Percentiles rank a stretch among this genome's conserved stretches.
Evolutionary conservation across 164 flowering plant species (phyloP).

Genomic region (Hamamelis virginiana): DNA sequence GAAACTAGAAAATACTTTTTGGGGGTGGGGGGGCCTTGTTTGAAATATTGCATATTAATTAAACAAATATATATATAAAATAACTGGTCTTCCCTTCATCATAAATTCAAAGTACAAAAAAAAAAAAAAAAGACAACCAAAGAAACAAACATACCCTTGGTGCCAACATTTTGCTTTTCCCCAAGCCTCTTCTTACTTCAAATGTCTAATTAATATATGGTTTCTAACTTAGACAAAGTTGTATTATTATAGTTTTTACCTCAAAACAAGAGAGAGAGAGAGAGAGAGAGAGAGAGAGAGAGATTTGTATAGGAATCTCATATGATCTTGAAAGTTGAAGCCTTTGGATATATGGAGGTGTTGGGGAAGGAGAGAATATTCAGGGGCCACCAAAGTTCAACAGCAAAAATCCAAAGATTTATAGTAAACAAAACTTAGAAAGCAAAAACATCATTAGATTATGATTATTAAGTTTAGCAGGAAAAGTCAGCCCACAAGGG

Average conservation of each 20-base stretch:
- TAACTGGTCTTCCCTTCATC: constrained; percentile 3
- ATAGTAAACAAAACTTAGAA: constrained; percentile 37
- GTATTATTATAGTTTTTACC: neutral
- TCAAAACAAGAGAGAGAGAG: constrained; percentile 8
- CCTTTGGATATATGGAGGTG: constrained; percentile 32
- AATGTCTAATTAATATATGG: neutral
- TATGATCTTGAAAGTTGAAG: constrained; percentile 52
- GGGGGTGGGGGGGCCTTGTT: constrained; percentile 4
- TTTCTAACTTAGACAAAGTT: neutral
- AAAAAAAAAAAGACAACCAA: constrained; percentile 36
- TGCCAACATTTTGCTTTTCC: constrained; percentile 85
- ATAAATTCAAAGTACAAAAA: constrained; percentile 23
- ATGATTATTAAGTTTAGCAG: constrained; percentile 70
- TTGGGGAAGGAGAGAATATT: constrained; percentile 75
- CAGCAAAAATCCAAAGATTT: constrained; percentile 63
- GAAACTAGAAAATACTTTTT: constrained; percentile 12
- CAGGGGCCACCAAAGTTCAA: constrained; percentile 60
- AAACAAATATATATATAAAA: constrained; percentile 7
- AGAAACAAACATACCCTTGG: constrained; percentile 74
- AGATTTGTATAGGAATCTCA: constrained; percentile 17
- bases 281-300: neutral
- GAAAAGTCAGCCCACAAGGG: constrained; percentile 92
- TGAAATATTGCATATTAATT: constrained; percentile 6
- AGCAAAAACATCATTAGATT: constrained; percentile 75
- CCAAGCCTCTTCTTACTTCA: constrained; percentile 29